Base-by-base conservation (phyloP, 257 asterid species). In the Solanum dulcamara region DNA sequence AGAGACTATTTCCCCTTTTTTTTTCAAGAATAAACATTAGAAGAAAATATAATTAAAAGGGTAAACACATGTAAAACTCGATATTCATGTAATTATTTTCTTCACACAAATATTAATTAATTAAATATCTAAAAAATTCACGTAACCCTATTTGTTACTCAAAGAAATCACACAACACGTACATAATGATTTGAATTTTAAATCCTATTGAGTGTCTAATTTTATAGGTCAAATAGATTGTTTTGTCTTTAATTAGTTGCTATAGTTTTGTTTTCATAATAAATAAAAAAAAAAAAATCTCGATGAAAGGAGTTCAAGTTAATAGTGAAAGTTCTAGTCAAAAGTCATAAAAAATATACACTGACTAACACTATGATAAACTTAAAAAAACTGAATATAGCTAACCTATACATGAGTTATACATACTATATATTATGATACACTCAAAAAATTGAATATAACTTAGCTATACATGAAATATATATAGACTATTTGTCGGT, bases 401-500 rank as follows among this genome's bases (percentile, higher is more conserved):
- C n/a, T n/a, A n/a, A n/a, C n/a, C n/a, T n/a, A n/a, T n/a, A n/a
- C n/a, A n/a, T n/a, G n/a, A n/a, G n/a, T n/a, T n/a, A n/a, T n/a
- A n/a, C n/a, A n/a, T n/a, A n/a, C n/a, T n/a, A n/a, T n/a, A n/a
- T n/a, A n/a, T n/a, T n/a, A n/a, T 17, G n/a, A 51, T 15, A 51
- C 9, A 50, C 10, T 5, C 57, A 51, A 6, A 50, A 17, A 15
- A 50, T 50, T 0, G 0, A 5, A 50, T 50, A 50, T 50, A 50
- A 50, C 0, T 17, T 50, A 50, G 6, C 1, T 50, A 17, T 17
- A 17, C 1, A 50, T 17, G n/a, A 0, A 18, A 3, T 17, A 9
- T 50, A 17, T 9, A 18, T 3, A 0, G 0, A 51, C 2, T 51
- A 51, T 51, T 51, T 51, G 17, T 51, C n/a, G 0, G 17, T 14